Base-by-base conservation (phyloP, 768 basidiomycete species). In the Kwoniella shandongensis region DNA sequence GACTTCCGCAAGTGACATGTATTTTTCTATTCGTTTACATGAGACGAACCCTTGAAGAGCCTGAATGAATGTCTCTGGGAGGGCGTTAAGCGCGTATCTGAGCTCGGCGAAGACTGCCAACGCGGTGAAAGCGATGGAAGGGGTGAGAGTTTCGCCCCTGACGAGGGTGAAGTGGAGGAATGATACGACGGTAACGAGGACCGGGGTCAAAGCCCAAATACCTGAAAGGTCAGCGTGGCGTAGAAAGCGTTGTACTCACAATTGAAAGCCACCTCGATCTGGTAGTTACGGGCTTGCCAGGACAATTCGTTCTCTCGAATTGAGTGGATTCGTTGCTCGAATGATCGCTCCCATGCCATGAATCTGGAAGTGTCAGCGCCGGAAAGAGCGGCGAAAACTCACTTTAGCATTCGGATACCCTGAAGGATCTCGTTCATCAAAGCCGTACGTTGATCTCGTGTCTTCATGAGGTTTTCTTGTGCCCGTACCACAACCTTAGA, bases 301-400 rank as follows among this genome's bases (percentile, higher is more conserved):
- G 85, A 85, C 22, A 96, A 79, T 74, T 96, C 91, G 63, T 84
- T 86, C 40, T 85, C 84, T 23, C 91, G 83, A 57, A 94, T 80
- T 49, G 82, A 84, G 51, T 87, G 74, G 0, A 92, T 85, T 10
- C 81, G 81, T 22, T 81, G 80, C 76, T 94, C 91, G 65, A 93
- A 93, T 70, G 84, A 89, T 23, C 91, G 85, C 74, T 96, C 91
- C 91, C 85, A 86, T 15, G 90, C 91, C 90, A 94, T 93, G 77
- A 93, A 96, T 85, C 87, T 66, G 22, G 49, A 18, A 18, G 25
- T 18, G 51, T 54, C 51, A 44, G 15, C 32, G 26, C 23, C 45
- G 29, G 2, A 22, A 11, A 25, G 2, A 20, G 4, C 3, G n/a
- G 25, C 18, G 17, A 26, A 15, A 17, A 40, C 61, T 44, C 78